These are phyloP conservation scores for Diaporthe sp. DNA, from an alignment of 2,329 filamentous ascomycete species.

Conservation along the genomic window DNA sequence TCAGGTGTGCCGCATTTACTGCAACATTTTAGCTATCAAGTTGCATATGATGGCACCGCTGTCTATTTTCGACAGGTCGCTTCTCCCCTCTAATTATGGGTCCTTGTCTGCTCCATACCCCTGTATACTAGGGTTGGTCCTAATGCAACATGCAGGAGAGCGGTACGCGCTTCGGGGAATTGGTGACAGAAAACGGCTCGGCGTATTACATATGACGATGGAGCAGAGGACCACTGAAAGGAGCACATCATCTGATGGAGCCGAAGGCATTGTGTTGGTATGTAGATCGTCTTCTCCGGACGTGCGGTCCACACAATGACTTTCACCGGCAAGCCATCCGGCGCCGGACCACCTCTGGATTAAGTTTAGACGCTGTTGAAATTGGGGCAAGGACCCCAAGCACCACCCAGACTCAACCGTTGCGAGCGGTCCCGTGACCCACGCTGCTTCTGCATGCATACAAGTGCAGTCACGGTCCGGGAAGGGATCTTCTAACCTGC, in stretches of 20 bases:
- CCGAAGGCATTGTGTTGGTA: background rate
- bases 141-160: slow-evolving; percentile 24
- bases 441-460: background rate
- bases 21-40: background rate
- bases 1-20: background rate
- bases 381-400: background rate
- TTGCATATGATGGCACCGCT: background rate
- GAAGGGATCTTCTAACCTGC: slow-evolving; percentile 4
- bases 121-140: background rate
- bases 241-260: background rate
- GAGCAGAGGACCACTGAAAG: background rate
- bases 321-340: background rate
- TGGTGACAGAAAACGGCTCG: slow-evolving; percentile 7
- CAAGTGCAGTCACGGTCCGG: slow-evolving; percentile 8
- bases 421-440: background rate
- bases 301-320: background rate
- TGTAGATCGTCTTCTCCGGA: slow-evolving; percentile 11
- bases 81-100: slow-evolving; percentile 15
- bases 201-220: background rate
- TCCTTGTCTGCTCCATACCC: background rate
- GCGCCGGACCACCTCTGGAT: background rate
- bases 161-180: background rate
- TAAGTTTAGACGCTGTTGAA: background rate
- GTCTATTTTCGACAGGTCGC: background rate
- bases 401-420: background rate